phyloP scores from a whole-genome alignment of 2,329 filamentous ascomycete species.

The Calonectria pteridis region DNA sequence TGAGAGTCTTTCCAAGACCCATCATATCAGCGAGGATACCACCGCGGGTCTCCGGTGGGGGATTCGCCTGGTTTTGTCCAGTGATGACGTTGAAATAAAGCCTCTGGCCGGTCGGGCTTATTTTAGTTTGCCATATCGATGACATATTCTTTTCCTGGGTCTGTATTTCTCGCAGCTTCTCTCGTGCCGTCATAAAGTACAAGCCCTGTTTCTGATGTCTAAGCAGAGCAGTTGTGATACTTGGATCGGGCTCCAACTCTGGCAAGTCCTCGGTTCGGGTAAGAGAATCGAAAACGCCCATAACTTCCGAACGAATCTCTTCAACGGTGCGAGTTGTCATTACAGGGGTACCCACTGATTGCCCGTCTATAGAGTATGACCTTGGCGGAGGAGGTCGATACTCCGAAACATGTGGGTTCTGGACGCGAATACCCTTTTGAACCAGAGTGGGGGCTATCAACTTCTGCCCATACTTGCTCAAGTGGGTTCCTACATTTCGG shows the following conservation, averaged over 20 bases:
- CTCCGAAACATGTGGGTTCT: constrained; percentile 79
- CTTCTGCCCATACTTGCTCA: constrained; percentile 74
- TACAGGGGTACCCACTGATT: constrained; percentile 44
- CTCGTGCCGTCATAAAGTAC: constrained; percentile 85
- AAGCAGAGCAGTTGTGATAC: constrained; percentile 77
- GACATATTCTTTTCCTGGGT: constrained; percentile 72
- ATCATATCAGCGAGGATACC: constrained; percentile 89
- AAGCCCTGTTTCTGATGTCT: constrained; percentile 92
- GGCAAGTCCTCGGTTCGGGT: constrained; percentile 81
- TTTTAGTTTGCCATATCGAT: constrained; percentile 81
- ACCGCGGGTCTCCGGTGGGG: constrained; percentile 76
- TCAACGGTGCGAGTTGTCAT: constrained; percentile 76
- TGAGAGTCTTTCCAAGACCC: constrained; percentile 89
- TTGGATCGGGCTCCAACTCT: constrained; percentile 73
- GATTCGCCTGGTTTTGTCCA: constrained; percentile 69
- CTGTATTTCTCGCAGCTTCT: constrained; percentile 73
- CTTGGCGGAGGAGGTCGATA: constrained; percentile 56
- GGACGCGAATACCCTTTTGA: constrained; percentile 76
- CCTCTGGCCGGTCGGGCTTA: constrained; percentile 62
- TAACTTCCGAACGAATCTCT: constrained; percentile 86
- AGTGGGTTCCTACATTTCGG: constrained; percentile 73
- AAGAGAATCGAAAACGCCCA: constrained; percentile 89
- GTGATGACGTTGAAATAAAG: constrained; percentile 89
- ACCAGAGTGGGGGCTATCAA: constrained; percentile 75
- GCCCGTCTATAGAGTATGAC: constrained; percentile 48